Base-by-base conservation (phyloP, 1,284 basidiomycete species). In the Gomphus sp. region DNA sequence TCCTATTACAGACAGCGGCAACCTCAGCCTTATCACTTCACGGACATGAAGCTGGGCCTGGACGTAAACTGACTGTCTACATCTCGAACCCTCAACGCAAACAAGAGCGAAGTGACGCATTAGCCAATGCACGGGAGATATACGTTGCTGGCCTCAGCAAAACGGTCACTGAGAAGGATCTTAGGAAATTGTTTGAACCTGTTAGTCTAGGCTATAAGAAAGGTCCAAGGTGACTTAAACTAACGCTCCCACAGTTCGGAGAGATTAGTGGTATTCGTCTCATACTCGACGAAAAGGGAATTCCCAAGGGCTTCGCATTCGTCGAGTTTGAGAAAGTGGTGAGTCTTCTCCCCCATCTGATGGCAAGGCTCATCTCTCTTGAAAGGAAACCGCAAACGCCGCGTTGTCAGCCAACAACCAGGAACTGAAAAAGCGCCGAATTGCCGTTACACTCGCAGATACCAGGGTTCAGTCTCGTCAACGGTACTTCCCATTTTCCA, bases 11-110 rank as follows among this genome's bases (percentile, higher is more conserved):
- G 88, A 70, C 76, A 10, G 79, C 87, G 1, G 94, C 96, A 0
- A 77, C 91, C 68, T 79, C 79, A 8, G 89, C 94, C 0, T 76
- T 96, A 14, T 82, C 84, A 58, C 75, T 97, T 36, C 83, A 98
- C 69, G 84, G 85, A 3, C 80, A 73, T 31, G 87, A 95, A 64
- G 75, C 93, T 10, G 82, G 86, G 65, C 76, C 84, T 2, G 81
- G 80, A 22, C 78, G 85, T 59, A 73, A 74, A 4, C 71, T 99
- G 62, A 89, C 80, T 22, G 96, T 98, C 1, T 81, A 84, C 49
- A 83, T 98, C 8, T 98, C 96, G 0, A 92, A 98, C 68, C 97
- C 97, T 0, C 82, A 87, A 65, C 80, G 89, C 10, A 93, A 84
- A 73, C 92, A 95, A 68, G 87, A 89, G 63, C 80, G 97, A 16